phyloP scores from a whole-genome alignment of 2,329 filamentous ascomycete genomes.

The Escovopsis sp. region DNA sequence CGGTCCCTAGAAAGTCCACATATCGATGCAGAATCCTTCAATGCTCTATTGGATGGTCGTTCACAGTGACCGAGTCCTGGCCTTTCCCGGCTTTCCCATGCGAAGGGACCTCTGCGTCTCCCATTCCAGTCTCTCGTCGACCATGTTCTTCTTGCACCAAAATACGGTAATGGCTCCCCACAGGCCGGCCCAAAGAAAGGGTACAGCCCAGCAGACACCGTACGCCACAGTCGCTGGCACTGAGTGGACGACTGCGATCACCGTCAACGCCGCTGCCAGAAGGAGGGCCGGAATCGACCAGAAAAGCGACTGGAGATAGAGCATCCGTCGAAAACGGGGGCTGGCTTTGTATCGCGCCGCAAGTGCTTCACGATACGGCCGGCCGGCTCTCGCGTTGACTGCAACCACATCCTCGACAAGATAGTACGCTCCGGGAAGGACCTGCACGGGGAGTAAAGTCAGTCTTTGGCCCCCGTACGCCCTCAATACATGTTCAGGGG shows the following conservation, averaged over 20 bases:
- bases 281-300: constrained; percentile 24
- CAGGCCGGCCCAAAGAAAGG: constrained; percentile 20
- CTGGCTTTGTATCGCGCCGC: constrained; percentile 26
- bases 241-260: constrained; percentile 18
- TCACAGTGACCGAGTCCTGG: no score
- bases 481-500: no score
- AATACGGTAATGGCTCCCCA: constrained; percentile 20
- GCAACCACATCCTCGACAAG: constrained; percentile 53
- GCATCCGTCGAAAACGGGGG: constrained; percentile 25
- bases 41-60: no score
- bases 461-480: no score
- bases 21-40: no score
- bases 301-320: constrained; percentile 24
- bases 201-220: constrained; percentile 24
- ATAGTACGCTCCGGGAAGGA: constrained; percentile 46
- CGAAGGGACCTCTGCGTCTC: constrained; percentile 7
- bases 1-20: no score
- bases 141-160: constrained; percentile 24
- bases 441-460: constrained; percentile 11
- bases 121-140: constrained; percentile 22
- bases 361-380: constrained; percentile 25
- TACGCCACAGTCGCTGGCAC: constrained; percentile 22
- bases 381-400: constrained; percentile 46
- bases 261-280: constrained; percentile 21
- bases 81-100: neutral